These are phyloP conservation scores for Nadsonia fulvescens DNA, from an alignment of 805 yeast genomes.

Conservation along the genomic window DNA sequence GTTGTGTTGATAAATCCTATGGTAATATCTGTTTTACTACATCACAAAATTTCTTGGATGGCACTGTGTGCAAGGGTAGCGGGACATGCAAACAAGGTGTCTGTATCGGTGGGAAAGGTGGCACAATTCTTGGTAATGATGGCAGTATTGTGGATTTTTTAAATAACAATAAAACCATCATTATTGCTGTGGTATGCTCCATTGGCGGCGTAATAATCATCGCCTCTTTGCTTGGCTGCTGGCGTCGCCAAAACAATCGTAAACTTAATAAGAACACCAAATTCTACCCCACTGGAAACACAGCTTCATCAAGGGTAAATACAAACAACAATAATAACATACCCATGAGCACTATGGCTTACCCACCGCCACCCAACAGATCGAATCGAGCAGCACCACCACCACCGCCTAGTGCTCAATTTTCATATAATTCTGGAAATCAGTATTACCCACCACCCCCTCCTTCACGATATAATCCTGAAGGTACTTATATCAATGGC, in stretches of 20 bases:
- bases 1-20: conserved; percentile 13
- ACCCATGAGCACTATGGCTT: not conserved
- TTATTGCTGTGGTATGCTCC: conserved; percentile 12
- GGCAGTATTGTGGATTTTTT: conserved; percentile 10
- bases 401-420: too few species aligned
- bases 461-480: not conserved
- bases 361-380: not conserved
- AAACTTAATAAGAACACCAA: not conserved
- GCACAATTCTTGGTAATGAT: conserved; percentile 8
- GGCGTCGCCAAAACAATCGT: not conserved
- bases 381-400: not conserved
- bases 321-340: not conserved
- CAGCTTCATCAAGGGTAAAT: not conserved
- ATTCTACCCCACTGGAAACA: not conserved
- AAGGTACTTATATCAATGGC: too few species aligned
- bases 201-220: conserved; percentile 10
- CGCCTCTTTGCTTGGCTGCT: conserved; percentile 1
- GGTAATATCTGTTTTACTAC: conserved; percentile 15
- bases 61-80: conserved; percentile 17
- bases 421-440: too few species aligned
- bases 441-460: conserved; percentile 1
- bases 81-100: conserved; percentile 16
- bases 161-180: conserved; percentile 9
- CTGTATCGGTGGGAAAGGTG: conserved; percentile 15
- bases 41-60: conserved; percentile 18